Percentiles rank a stretch among this genome's conserved stretches.
Evolutionary conservation across 1,284 basidiomycete genomes (phyloP).

Genomic region (Pterula multifida): DNA sequence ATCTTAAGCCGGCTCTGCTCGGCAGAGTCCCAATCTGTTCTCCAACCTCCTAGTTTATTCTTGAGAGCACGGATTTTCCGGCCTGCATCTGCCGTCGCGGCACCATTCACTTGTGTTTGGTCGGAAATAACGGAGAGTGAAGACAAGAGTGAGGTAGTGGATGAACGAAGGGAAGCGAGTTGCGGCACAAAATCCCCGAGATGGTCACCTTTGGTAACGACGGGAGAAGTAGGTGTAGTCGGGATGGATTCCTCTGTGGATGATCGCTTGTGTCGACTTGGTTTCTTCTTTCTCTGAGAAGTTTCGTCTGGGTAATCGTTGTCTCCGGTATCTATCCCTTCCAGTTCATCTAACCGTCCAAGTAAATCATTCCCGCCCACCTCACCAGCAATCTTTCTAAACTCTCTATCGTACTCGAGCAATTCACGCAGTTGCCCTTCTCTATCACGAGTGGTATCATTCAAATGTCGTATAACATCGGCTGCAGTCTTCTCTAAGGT

Average conservation of each 20-base stretch:
- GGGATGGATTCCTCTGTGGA: slow-evolving; percentile 42
- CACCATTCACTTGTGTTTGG: slow-evolving; percentile 74
- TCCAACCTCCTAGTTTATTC: slow-evolving; percentile 68
- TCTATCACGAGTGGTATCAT: slow-evolving; percentile 61
- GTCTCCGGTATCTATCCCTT: slow-evolving; percentile 30
- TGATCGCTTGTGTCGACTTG: slow-evolving; percentile 15
- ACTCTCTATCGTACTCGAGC: slow-evolving; percentile 65
- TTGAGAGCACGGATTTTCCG: slow-evolving; percentile 71
- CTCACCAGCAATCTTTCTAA: slow-evolving; percentile 63
- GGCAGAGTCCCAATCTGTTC: slow-evolving; percentile 68
- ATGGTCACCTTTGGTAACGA: slow-evolving; percentile 29
- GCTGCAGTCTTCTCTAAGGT: slow-evolving; percentile 58
- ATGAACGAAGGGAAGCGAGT: slow-evolving; percentile 55
- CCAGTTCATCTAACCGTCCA: slow-evolving; percentile 48
- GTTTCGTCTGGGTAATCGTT: slow-evolving; percentile 21
- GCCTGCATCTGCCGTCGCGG: slow-evolving; percentile 70
- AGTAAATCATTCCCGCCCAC: slow-evolving; percentile 66
- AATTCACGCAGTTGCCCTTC: slow-evolving; percentile 69
- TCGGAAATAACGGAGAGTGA: slow-evolving; percentile 71
- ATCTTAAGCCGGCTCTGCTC: slow-evolving; percentile 63
- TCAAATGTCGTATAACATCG: slow-evolving; percentile 64
- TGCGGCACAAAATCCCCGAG: slow-evolving; percentile 46
- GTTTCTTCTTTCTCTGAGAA: slow-evolving; percentile 9
- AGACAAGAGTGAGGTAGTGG: slow-evolving; percentile 59
- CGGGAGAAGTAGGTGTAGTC: slow-evolving; percentile 23